phyloP scores from a whole-genome alignment of 1,284 basidiomycete species.

The Phellopilus nigrolimitatus region DNA sequence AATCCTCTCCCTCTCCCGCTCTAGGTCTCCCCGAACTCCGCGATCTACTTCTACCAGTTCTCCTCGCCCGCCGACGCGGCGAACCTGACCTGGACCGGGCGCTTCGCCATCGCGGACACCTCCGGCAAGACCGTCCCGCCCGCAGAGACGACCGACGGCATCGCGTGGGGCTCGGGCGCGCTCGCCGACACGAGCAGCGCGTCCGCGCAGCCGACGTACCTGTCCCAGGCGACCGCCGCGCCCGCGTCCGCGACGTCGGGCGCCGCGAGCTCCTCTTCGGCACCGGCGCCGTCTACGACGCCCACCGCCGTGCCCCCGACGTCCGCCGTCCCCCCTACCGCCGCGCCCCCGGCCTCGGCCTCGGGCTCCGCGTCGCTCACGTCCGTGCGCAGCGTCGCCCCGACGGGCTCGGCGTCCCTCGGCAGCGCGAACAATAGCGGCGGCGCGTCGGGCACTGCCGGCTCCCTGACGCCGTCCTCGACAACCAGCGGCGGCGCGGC shows the following conservation, averaged over 20 bases:
- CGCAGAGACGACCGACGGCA: slow-evolving; percentile 46
- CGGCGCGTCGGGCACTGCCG: not conserved
- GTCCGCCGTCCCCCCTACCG: not conserved
- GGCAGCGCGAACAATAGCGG: not conserved
- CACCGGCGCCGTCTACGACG: not conserved
- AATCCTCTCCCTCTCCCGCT: not conserved
- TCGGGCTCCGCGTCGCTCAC: too few species aligned
- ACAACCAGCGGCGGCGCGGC: slow-evolving; percentile 10
- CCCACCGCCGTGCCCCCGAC: not conserved
- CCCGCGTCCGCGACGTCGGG: slow-evolving; percentile 41
- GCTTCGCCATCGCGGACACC: slow-evolving; percentile 70
- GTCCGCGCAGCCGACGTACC: slow-evolving; percentile 27
- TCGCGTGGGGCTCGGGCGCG: slow-evolving; percentile 69
- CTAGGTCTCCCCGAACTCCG: slow-evolving; percentile 62
- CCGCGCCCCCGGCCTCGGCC: not conserved
- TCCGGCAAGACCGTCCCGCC: slow-evolving; percentile 48
- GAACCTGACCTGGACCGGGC: slow-evolving; percentile 67
- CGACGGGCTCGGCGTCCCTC: not conserved
- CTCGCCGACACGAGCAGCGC: slow-evolving; percentile 42
- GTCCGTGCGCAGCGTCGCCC: too few species aligned
- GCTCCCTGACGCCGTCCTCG: not conserved
- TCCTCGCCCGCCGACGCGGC: slow-evolving; percentile 35
- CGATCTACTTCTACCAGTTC: slow-evolving; percentile 82
- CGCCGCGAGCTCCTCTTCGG: slow-evolving; percentile 27
- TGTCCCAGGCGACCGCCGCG: not conserved